Evolutionary conservation across 441 rosid genomes (phyloP).

Genomic region (Metrosideros polymorpha): DNA sequence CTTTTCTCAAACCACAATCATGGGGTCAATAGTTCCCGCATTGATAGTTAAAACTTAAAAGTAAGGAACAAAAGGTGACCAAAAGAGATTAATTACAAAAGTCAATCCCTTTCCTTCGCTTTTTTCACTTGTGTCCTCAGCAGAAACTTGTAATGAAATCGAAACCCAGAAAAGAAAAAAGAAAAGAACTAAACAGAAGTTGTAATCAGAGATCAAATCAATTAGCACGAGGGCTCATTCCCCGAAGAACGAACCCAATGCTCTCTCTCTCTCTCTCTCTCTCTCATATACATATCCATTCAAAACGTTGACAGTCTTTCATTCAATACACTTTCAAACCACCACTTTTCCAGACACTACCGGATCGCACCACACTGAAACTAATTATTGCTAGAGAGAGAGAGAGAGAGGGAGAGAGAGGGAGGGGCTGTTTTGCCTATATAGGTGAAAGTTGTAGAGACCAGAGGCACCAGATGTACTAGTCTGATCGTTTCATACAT

Average conservation of each 20-base stretch:
- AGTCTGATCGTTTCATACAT: neutral
- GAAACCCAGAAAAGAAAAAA: neutral
- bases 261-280: neutral
- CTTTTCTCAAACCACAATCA: neutral
- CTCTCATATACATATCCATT: conserved; percentile 8
- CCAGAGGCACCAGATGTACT: neutral
- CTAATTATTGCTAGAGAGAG: conserved; percentile 24
- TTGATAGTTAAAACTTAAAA: neutral
- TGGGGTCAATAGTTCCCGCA: neutral
- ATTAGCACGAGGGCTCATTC: conserved; percentile 14
- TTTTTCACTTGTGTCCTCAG: neutral
- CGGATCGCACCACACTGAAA: conserved; percentile 39
- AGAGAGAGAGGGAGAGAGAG: neutral
- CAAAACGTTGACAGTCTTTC: conserved; percentile 25
- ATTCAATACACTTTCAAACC: conserved; percentile 42
- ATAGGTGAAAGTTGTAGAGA: neutral
- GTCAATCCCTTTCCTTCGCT: neutral
- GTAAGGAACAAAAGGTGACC: neutral
- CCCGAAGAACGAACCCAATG: conserved; percentile 5
- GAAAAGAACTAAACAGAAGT: neutral
- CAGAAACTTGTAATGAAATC: neutral
- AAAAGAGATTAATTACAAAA: neutral
- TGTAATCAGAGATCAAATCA: neutral
- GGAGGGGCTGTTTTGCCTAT: neutral
- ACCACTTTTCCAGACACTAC: conserved; percentile 52